A percentile compares a stretch with the other conserved stretches of the same genome.
These are phyloP conservation scores for Rosa rugosa DNA, from an alignment of 306 rosid genomes.

Conservation along the genomic window DNA sequence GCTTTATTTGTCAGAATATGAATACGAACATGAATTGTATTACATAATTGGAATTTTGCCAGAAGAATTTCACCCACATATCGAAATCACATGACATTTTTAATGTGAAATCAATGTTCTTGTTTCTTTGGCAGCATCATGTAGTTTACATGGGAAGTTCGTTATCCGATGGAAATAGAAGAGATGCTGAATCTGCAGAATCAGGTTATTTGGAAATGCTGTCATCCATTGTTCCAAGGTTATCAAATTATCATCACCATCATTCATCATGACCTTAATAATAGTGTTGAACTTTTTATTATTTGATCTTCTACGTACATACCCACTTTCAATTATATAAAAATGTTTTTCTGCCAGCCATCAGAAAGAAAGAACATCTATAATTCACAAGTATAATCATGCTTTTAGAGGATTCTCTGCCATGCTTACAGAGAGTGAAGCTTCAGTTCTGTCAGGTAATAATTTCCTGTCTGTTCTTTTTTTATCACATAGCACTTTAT, in stretches of 20 bases:
- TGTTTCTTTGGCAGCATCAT: constrained; percentile 53
- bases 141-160: constrained; percentile 89
- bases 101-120: neutral
- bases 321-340: neutral
- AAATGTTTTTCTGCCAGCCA: constrained; percentile 33
- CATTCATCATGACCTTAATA: neutral
- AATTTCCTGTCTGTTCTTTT: neutral
- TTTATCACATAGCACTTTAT: neutral
- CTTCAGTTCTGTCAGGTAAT: constrained; percentile 74
- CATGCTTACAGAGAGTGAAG: constrained; percentile 79
- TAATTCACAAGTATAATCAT: constrained; percentile 67
- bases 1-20: constrained; percentile 7
- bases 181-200: constrained; percentile 41
- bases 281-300: neutral
- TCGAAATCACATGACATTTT: neutral
- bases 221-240: constrained; percentile 65
- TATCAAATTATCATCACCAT: constrained; percentile 17
- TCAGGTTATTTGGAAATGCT: constrained; percentile 53
- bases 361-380: constrained; percentile 54
- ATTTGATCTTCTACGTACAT: neutral
- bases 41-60: neutral
- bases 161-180: constrained; percentile 37
- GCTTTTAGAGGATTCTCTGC: constrained; percentile 93
- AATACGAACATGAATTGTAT: neutral
- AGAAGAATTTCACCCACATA: neutral